Percentiles rank a stretch among this genome's conserved stretches.
These are phyloP conservation scores for Trifolium fragiferum DNA, from an alignment of 306 rosid genomes.

Conservation along the genomic window DNA sequence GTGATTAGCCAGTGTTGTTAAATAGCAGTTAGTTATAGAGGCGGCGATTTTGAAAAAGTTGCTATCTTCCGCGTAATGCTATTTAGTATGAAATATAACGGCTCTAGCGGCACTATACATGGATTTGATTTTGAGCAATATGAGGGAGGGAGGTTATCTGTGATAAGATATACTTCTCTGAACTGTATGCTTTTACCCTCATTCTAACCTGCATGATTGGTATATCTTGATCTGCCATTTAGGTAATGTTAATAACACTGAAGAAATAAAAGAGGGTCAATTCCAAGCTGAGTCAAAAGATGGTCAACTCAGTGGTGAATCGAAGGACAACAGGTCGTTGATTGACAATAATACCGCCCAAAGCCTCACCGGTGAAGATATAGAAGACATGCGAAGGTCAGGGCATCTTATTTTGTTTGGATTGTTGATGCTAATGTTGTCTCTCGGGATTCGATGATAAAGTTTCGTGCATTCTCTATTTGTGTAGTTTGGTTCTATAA, in stretches of 20 bases:
- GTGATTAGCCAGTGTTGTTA: no score
- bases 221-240: constrained; percentile 17
- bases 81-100: no score
- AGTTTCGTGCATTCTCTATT: constrained; percentile 8
- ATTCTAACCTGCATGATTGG: neutral
- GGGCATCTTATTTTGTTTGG: constrained; percentile 15
- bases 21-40: no score
- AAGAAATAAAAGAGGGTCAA: constrained; percentile 50
- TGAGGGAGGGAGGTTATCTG: neutral
- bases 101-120: no score
- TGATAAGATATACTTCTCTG: neutral
- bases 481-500: neutral
- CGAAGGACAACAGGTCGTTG: constrained; percentile 71
- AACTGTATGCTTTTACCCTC: neutral
- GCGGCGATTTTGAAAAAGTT: no score
- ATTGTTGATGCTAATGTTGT: neutral
- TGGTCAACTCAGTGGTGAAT: constrained; percentile 49
- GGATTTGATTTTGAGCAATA: neutral
- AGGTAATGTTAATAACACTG: constrained; percentile 48
- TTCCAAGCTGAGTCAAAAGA: constrained; percentile 54
- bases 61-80: no score
- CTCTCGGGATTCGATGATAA: neutral
- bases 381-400: constrained; percentile 79
- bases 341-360: constrained; percentile 89
- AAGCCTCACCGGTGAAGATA: constrained; percentile 81